Evolutionary conservation across 176 grass and related monocot genomes (phyloP), one percentile per base, ranked within the genome.

Genomic region (Triticum monococcum): DNA sequence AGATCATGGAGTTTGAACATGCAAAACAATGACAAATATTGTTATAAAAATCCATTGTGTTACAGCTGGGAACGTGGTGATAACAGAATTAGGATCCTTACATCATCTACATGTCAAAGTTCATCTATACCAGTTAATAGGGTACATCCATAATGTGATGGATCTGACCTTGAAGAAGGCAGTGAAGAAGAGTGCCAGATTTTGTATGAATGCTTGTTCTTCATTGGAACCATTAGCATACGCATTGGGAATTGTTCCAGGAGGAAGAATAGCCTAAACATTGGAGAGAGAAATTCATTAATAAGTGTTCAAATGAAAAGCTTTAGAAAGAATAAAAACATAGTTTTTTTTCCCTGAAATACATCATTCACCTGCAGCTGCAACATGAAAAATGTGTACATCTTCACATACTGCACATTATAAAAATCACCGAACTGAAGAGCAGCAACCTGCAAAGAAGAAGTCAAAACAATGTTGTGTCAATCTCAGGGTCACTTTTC

Each of bases 171-270:
- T 99, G 65, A 88, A 99, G 81, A 99, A 99, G 56, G 97, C 92
- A 72, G 97, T 94, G 83, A 97, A 99, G 83, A 99, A 99, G 18
- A 99, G 76, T 10, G 97, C 97, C 18, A 99, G 87, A 83, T 99
- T 99, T 91, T 99, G 94, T 84, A 99, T 93, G 90, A 99, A 99
- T 48, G 97, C 97, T 94, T 99, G 97, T 36, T 99, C 97, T 73
- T 99, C 97, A 11, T 83, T 97, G 24, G 97, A 99, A 76, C 97
- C 97, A 93, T 99, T 99, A 77, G 94, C 91, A 85, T 99, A 97
- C 9, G 94, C 97, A 83, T 97, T 92, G 43, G 97, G 90, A 33
- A 99, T 96, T 81, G 91, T 91, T 87, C 84, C 92, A 79, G 87
- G 90, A 79, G 92, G 86, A 54, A 99, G 87, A 90, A 99, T 90